Evolutionary conservation across 2,329 filamentous ascomycete genomes (phyloP).

Genomic region (Talaromyces marneffei): DNA sequence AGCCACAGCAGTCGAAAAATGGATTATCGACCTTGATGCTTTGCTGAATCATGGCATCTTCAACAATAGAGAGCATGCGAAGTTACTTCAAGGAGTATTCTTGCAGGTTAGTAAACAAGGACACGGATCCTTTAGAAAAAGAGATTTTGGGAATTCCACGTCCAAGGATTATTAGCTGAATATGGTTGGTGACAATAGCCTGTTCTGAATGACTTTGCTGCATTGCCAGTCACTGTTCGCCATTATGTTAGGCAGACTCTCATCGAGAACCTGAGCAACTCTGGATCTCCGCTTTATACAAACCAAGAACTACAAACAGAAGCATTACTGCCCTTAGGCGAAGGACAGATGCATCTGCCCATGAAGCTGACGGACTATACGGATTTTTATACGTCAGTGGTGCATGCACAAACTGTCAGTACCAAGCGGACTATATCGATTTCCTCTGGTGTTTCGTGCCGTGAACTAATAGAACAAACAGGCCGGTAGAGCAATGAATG

Average conservation of each 20-base stretch:
- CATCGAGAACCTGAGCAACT: not conserved
- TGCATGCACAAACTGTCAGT: conserved; percentile 5
- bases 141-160: not conserved
- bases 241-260: not conserved
- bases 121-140: not conserved
- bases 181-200: not conserved
- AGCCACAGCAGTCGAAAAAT: not conserved
- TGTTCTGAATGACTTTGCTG: not conserved
- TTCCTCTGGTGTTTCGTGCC: not conserved
- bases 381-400: not conserved
- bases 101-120: not conserved
- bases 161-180: not conserved
- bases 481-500: not conserved
- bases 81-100: not conserved
- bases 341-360: not conserved
- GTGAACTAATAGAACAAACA: not conserved
- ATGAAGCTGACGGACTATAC: conserved; percentile 1
- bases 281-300: not conserved
- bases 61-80: not conserved
- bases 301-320: not conserved
- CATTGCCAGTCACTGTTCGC: not conserved
- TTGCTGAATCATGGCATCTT: not conserved
- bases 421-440: not conserved
- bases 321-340: not conserved
- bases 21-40: not conserved